Evolutionary conservation across 495 filamentous ascomycete genomes (phyloP), one percentile per base, ranked within the genome.

Genomic region (Aspergillus campestris): DNA sequence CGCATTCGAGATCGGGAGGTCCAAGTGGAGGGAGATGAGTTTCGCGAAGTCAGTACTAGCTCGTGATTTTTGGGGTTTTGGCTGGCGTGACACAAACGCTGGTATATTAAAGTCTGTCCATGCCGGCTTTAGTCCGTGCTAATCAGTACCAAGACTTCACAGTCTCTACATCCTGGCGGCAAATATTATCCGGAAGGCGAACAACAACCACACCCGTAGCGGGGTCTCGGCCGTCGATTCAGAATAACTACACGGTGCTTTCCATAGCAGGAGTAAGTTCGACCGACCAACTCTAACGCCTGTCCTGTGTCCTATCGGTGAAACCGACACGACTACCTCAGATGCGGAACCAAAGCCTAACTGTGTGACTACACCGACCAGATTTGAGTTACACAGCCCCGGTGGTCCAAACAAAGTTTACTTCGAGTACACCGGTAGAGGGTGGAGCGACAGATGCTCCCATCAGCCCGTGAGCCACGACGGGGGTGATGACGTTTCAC

Each of bases 11-110:
- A 78, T 56, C 69, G 65, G 18, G 73, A 77, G 53, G 73, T 77
- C 14, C 64, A 72, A 46, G 61, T 78, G 42, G 63, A 77, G 48
- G 74, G 73, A 29, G 69, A 77, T 43, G 68, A 75, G 48, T 71
- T 78, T 54, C 65, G 70, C 51, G 70, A 76, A 73, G 74, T 77
- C 61, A 74, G 72, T 75, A 66, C 58, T 57, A 65, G 62, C 62
- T 58, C 63, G 58, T 68, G 58, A 62, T 54, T 55, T 58, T 57
- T 66, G 33, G 44, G 48, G 60, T 60, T 62, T 68, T 63, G 64
- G 56, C 52, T 56, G 61, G 62, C 58, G 58, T 55, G 58, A 57
- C 60, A 61, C 46, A 53, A 59, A 50, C 50, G 56, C 64, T 61
- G 64, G 62, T 71, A 67, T 63, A 61, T 47, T 54, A 44, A 47